Percentiles rank a stretch among this genome's conserved stretches.
phyloP scores from a whole-genome alignment of 2,329 filamentous ascomycete species.

The Claviceps sp. region DNA sequence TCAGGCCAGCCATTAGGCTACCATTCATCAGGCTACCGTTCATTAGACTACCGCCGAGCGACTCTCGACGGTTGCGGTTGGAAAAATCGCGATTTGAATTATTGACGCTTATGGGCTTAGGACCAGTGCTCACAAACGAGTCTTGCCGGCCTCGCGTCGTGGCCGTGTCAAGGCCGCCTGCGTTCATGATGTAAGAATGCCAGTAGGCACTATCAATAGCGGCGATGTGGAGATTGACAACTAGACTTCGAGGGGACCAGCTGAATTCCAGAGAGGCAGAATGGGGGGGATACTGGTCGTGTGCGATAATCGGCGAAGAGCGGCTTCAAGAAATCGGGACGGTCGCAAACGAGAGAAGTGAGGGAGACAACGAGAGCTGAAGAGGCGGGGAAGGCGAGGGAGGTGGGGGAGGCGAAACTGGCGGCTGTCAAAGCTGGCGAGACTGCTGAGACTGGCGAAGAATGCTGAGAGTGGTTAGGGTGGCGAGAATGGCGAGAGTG shows the following conservation, averaged over 20 bases:
- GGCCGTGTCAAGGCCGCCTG: slow-evolving; percentile 43
- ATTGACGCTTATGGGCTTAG: slow-evolving; percentile 54
- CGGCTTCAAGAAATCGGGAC: slow-evolving; percentile 18
- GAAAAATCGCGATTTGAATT: slow-evolving; percentile 48
- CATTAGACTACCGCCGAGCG: slow-evolving; percentile 50
- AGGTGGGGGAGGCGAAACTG: slow-evolving; percentile 6
- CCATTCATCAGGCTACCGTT: slow-evolving; percentile 35
- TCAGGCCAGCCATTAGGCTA: slow-evolving; percentile 49
- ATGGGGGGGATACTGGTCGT: slow-evolving; percentile 11
- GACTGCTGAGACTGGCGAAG: slow-evolving; percentile 7
- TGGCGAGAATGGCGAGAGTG: slow-evolving; percentile 6
- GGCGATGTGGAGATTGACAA: slow-evolving; percentile 11
- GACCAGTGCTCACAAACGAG: slow-evolving; percentile 51
- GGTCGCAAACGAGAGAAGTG: slow-evolving; percentile 14
- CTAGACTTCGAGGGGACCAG: slow-evolving; percentile 11
- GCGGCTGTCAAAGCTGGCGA: slow-evolving; percentile 8
- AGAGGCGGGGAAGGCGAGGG: slow-evolving; percentile 6
- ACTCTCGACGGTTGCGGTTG: slow-evolving; percentile 46
- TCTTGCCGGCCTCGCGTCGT: slow-evolving; percentile 47
- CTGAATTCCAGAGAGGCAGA: slow-evolving; percentile 13
- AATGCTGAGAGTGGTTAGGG: slow-evolving; percentile 7
- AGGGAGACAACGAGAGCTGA: slow-evolving; percentile 5
- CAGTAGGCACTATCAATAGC: slow-evolving; percentile 8
- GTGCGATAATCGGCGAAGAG: slow-evolving; percentile 14
- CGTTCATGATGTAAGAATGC: slow-evolving; percentile 39